Evolutionary conservation across 2,329 filamentous ascomycete genomes (phyloP).

Genomic region (Colletotrichum gigasporum): DNA sequence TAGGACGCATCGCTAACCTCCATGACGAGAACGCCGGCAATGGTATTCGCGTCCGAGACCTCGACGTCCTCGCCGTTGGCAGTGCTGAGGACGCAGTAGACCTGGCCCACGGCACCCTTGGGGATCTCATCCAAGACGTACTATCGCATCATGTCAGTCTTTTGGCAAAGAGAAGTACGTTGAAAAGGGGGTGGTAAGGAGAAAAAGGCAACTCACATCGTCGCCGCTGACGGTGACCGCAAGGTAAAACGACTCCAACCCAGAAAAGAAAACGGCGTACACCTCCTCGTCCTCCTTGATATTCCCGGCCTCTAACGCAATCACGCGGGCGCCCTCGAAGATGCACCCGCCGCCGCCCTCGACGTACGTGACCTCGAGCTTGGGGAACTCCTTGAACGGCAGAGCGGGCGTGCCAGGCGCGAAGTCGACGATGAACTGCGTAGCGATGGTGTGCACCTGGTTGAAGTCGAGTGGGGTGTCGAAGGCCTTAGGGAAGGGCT

Average conservation of each 20-base stretch:
- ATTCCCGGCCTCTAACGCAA: constrained; percentile 24
- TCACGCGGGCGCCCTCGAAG: constrained; percentile 37
- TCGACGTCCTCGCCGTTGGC: constrained; percentile 41
- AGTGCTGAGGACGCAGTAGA: constrained; percentile 49
- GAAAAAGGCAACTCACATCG: constrained; percentile 31
- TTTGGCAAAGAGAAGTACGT: constrained; percentile 33
- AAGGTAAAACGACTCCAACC: constrained; percentile 35
- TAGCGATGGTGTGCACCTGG: constrained; percentile 71
- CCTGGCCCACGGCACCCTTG: constrained; percentile 46
- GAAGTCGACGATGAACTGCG: constrained; percentile 68
- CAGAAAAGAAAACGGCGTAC: constrained; percentile 47
- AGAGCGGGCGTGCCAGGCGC: constrained; percentile 62
- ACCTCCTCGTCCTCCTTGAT: constrained; percentile 28
- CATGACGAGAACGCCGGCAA: constrained; percentile 48
- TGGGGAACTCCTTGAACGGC: constrained; percentile 69
- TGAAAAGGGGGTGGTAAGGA: constrained; percentile 33
- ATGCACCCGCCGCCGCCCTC: constrained; percentile 34
- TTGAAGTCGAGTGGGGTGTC: constrained; percentile 67
- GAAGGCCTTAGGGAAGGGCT: constrained; percentile 67
- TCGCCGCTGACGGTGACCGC: constrained; percentile 2
- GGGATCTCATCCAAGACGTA: constrained; percentile 38
- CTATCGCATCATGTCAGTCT: background rate
- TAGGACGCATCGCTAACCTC: constrained; percentile 33
- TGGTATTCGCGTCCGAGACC: constrained; percentile 47
- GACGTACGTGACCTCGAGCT: constrained; percentile 45